Conservation (phyloP, 192 early-diverging fungal species). For the Physocladia obscura region DNA sequence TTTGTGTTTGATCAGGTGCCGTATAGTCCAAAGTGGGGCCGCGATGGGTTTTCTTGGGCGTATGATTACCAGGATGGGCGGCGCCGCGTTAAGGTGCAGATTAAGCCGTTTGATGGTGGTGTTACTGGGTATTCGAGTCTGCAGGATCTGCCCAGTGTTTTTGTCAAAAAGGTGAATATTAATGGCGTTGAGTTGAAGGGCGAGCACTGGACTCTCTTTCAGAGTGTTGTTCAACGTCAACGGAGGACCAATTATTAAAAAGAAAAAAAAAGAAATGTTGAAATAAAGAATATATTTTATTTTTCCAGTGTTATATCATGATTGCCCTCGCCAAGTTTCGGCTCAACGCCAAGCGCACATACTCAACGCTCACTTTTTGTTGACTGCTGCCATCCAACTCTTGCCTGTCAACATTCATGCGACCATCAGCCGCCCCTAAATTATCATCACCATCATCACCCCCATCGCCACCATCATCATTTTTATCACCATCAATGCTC, state of each 20-base stretch:
- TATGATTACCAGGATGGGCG: slow-evolving; percentile 31
- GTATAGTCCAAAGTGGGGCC: slow-evolving; percentile 19
- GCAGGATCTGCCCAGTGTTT: slow-evolving; percentile 33
- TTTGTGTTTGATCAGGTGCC: slow-evolving; percentile 43
- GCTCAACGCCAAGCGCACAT: slow-evolving; percentile 1
- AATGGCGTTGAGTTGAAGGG: slow-evolving; percentile 16
- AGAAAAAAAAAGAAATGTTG: no score
- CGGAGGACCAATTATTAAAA: background rate
- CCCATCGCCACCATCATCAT: background rate
- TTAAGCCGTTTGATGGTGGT: slow-evolving; percentile 24
- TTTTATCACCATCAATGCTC: background rate
- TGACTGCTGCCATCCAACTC: background rate
- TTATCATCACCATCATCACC: no score
- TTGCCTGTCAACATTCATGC: no score
- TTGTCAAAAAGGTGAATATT: slow-evolving; percentile 18
- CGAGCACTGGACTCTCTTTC: slow-evolving; percentile 19
- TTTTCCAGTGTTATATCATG: background rate
- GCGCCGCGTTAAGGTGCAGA: slow-evolving; percentile 7
- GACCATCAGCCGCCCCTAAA: no score
- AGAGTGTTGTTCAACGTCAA: slow-evolving; percentile 17
- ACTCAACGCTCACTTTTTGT: no score
- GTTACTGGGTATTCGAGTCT: slow-evolving; percentile 13
- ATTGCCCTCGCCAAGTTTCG: slow-evolving; percentile 25
- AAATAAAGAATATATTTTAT: no score
- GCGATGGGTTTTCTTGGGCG: slow-evolving; percentile 29